A percentile compares a stretch with the other conserved stretches of the same genome.
Conservation (phyloP, 352 stramenopile species). For the Albugo laibachii region DNA sequence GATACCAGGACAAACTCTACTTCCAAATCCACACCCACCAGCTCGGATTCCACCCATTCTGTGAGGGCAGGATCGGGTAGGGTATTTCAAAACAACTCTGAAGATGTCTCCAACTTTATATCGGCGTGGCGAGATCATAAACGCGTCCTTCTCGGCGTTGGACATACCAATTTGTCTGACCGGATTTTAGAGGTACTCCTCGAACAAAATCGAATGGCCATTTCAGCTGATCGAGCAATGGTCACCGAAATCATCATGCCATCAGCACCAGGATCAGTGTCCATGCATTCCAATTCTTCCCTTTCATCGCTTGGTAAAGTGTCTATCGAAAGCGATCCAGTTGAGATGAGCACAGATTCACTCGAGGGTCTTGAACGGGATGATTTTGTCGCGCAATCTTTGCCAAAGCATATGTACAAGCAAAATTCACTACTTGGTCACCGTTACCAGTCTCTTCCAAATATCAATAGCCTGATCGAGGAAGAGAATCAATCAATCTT, state of each 20-base stretch:
- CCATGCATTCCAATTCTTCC: constrained; percentile 10
- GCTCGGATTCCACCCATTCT: neutral
- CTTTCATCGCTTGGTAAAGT: neutral
- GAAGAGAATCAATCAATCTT: no score
- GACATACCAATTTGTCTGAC: constrained; percentile 68
- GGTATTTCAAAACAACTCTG: constrained; percentile 1
- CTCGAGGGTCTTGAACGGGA: neutral
- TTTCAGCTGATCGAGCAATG: constrained; percentile 62
- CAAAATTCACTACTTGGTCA: no score
- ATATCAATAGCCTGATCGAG: no score
- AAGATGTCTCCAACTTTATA: constrained; percentile 67
- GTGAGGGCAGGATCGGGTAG: constrained; percentile 1
- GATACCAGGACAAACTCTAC: neutral
- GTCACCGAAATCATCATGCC: constrained; percentile 75
- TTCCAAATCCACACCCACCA: neutral
- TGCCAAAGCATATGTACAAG: no score
- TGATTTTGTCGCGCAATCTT: neutral
- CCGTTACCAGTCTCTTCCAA: no score
- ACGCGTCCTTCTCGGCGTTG: constrained; percentile 69
- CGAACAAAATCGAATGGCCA: constrained; percentile 75
- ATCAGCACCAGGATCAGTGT: constrained; percentile 9
- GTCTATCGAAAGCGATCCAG: neutral
- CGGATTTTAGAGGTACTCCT: constrained; percentile 62
- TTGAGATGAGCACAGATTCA: neutral
- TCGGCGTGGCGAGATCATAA: constrained; percentile 72